Evolutionary conservation across 805 yeast species (phyloP).

Genomic region (Zygotorulaspora florentina): DNA sequence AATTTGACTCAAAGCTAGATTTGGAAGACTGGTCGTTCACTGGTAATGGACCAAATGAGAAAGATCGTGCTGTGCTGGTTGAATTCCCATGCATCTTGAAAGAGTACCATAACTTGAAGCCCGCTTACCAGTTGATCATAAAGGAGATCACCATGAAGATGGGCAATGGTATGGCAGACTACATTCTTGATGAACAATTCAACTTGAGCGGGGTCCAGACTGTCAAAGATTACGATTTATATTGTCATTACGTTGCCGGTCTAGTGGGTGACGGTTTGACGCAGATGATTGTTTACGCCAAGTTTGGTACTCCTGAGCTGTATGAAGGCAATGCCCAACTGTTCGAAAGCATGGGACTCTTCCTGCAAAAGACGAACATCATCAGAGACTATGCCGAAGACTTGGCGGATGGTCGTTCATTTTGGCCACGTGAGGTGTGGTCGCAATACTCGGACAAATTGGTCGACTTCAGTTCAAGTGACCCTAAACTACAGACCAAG

Average conservation of each 20-base stretch:
- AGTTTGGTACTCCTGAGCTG: conserved; percentile 55
- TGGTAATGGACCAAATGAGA: conserved; percentile 70
- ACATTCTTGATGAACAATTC: conserved; percentile 70
- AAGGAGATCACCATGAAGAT: conserved; percentile 72
- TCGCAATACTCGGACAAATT: conserved; percentile 64
- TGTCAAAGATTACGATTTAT: conserved; percentile 75
- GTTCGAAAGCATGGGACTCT: conserved; percentile 87
- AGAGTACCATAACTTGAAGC: conserved; percentile 69
- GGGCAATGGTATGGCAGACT: conserved; percentile 99
- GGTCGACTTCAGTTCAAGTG: conserved; percentile 47
- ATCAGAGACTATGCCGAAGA: conserved; percentile 95
- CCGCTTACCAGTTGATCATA: conserved; percentile 73
- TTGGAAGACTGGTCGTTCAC: conserved; percentile 75
- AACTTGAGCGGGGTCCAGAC: conserved; percentile 77
- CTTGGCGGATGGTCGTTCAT: conserved; percentile 82
- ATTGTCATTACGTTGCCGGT: conserved; percentile 97
- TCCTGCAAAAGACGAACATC: conserved; percentile 92
- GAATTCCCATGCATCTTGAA: conserved; percentile 66
- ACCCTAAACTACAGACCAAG: conserved; percentile 42
- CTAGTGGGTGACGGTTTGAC: conserved; percentile 96
- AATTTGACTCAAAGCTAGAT: conserved; percentile 60
- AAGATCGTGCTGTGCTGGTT: conserved; percentile 75
- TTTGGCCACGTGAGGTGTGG: conserved; percentile 97
- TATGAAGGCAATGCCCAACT: conserved; percentile 47
- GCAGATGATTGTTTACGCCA: conserved; percentile 69